Base-by-base conservation (phyloP, 1,284 basidiomycete genomes). In the Trichosporon coremiiforme region DNA sequence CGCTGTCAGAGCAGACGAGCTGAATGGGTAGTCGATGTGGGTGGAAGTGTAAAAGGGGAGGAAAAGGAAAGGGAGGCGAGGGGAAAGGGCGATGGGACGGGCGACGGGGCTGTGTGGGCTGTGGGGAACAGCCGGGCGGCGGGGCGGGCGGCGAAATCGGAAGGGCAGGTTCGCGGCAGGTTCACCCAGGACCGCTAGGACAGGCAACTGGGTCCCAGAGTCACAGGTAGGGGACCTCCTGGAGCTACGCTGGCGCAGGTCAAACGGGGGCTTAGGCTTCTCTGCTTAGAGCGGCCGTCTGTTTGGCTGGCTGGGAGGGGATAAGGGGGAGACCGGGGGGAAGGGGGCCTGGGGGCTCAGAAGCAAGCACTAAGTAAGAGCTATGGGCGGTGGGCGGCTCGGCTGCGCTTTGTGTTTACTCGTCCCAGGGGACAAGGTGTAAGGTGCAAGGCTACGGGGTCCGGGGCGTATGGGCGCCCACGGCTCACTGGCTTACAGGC, bases 71-170 rank as follows among this genome's bases (percentile, higher is more conserved):
- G 57, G 57, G 57, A 31, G 57, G 57, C 57, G 57, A n/a, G 57
- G 57, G 57, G 57, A 33, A 62, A 62, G 57, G 57, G 57, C 57
- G 57, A 62, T 62, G 57, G 57, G 57, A 62, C 57, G 57, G 57
- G 57, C 57, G 57, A 62, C 57, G 57, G 57, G 57, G 57, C 57
- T 62, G 57, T 62, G 57, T 35, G 15, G 45, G 25, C 25, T 53
- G 50, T 53, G 55, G 55, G 57, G 57, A 35, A 62, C 41, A 45
- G 57, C 57, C 57, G 57, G 57, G 57, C 57, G 57, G 57, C 57
- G 57, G 22, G 57, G 20, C 57, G 57, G 57, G 57, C 57, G 57
- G 57, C 57, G 57, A 62, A 62, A 62, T 62, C 15, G 57, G 12
- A 31, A 57, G 53, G 57, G 57, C 57, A 35, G 31, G 7, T 62